These are phyloP conservation scores for Elongisporangium anandrum DNA, from an alignment of 352 stramenopile species.

Conservation along the genomic window DNA sequence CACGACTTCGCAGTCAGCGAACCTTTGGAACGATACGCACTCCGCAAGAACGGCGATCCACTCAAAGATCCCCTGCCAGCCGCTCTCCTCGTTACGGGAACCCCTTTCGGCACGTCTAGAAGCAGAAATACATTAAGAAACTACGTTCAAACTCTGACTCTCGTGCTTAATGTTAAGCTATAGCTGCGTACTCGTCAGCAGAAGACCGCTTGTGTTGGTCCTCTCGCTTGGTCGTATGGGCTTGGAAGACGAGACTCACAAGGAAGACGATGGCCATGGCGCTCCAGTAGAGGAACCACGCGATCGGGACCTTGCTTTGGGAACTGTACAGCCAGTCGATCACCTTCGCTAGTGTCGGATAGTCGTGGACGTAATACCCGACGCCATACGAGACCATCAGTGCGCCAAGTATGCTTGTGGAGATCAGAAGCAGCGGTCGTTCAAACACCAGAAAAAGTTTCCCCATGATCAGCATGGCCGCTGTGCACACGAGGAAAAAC, in stretches of 20 bases:
- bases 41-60: background rate
- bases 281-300: background rate
- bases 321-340: background rate
- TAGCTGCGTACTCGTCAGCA: background rate
- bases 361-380: background rate
- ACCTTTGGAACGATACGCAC: background rate
- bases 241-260: background rate
- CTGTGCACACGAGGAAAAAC: background rate
- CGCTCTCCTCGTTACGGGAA: background rate
- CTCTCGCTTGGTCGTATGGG: background rate
- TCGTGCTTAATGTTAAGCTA: background rate
- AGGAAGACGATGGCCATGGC: background rate
- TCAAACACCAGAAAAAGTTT: background rate
- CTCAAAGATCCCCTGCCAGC: background rate
- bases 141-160: background rate
- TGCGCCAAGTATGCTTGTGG: background rate
- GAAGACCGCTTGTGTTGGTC: background rate
- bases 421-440: background rate
- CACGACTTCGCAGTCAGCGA: background rate
- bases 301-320: background rate
- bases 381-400: background rate
- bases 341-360: background rate
- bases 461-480: background rate
- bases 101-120: background rate
- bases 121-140: background rate